phyloP scores from a whole-genome alignment of 2,329 filamentous ascomycete genomes.

The Sclerotinia spermophila region DNA sequence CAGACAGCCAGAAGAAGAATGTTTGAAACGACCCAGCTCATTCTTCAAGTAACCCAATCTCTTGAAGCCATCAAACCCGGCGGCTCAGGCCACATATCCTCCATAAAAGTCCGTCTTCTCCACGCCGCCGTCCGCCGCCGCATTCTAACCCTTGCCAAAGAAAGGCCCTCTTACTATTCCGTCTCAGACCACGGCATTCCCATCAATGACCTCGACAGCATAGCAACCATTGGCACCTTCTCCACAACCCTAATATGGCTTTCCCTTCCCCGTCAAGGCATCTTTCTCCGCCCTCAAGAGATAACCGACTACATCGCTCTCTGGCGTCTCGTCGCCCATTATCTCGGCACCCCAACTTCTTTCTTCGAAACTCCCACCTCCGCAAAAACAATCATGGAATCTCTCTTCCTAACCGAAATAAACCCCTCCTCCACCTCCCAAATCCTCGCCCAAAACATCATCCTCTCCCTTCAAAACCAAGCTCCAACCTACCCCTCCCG shows the following conservation, averaged over 20 bases:
- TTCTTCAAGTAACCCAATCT: conserved; percentile 66
- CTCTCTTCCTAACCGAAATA: conserved; percentile 62
- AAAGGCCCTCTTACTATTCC: conserved; percentile 59
- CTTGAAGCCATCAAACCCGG: conserved; percentile 64
- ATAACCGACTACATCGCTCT: conserved; percentile 67
- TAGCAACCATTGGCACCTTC: conserved; percentile 69
- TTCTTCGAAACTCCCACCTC: conserved; percentile 53
- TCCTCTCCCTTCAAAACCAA: conserved; percentile 61
- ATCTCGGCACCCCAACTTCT: conserved; percentile 65
- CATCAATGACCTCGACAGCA: conserved; percentile 72
- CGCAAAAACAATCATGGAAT: conserved; percentile 64
- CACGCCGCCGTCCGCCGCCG: conserved; percentile 64
- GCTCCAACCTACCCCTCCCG: conserved; percentile 63
- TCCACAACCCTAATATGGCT: conserved; percentile 65
- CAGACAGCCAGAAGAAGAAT: conserved; percentile 59
- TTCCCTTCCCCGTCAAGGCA: conserved; percentile 68
- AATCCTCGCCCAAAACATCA: conserved; percentile 71
- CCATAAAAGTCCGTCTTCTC: conserved; percentile 64
- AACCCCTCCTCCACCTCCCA: conserved; percentile 59
- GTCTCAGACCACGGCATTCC: conserved; percentile 57
- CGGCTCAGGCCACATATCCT: conserved; percentile 61
- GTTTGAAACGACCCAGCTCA: conserved; percentile 72
- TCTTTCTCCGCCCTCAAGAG: conserved; percentile 60
- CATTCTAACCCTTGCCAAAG: conserved; percentile 56
- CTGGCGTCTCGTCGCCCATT: conserved; percentile 70